Conservation (phyloP, 345 rosid genomes). For the Populus ilicifolia region DNA sequence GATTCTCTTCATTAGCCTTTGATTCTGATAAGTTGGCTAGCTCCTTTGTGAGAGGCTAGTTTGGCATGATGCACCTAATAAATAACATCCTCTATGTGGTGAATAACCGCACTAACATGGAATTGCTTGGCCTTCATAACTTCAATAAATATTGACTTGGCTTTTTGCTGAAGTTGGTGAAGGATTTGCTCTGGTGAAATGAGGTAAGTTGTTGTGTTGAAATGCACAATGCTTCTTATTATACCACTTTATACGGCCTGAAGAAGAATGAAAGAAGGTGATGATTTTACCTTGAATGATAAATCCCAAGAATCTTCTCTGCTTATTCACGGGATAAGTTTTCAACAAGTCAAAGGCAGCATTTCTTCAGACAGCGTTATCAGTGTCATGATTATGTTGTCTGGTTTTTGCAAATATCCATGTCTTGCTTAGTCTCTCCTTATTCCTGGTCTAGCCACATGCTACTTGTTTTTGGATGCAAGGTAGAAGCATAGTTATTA, state of each 20-base stretch:
- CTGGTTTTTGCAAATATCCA: background rate
- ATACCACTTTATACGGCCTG: background rate
- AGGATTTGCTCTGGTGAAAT: background rate
- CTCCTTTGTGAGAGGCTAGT: background rate
- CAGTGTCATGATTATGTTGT: background rate
- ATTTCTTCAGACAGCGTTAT: background rate
- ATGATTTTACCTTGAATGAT: background rate
- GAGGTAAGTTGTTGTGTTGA: background rate
- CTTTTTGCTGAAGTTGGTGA: background rate
- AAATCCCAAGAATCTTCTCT: background rate
- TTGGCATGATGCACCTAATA: background rate
- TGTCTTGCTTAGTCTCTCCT: background rate
- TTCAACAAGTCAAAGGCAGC: background rate
- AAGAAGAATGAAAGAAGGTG: constrained; percentile 3
- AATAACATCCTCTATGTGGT: background rate
- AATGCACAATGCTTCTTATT: background rate
- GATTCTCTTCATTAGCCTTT: background rate
- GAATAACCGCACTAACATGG: background rate
- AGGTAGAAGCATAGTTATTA: background rate
- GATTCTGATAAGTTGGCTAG: background rate
- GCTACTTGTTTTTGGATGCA: background rate
- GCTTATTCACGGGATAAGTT: background rate
- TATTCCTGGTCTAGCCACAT: background rate
- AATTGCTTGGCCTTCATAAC: background rate
- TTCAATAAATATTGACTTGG: background rate